Conservation (phyloP, 192 early-diverging fungal species). For the Mortierella claussenii region DNA sequence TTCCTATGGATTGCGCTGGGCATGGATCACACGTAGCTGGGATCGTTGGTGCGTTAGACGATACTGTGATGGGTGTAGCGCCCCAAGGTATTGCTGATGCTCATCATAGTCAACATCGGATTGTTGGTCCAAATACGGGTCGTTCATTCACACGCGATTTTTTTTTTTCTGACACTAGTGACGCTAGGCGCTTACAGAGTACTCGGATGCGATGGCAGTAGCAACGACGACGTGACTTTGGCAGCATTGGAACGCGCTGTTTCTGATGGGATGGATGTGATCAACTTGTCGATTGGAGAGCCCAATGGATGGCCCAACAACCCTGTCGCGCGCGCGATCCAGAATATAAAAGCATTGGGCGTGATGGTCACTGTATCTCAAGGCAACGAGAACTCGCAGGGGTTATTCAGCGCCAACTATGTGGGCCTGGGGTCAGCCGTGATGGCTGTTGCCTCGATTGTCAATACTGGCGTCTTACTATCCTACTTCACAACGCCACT, state of each 20-base stretch:
- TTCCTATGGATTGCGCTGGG: constrained; percentile 72
- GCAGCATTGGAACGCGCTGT: constrained; percentile 78
- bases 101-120: too few species aligned
- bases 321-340: constrained; percentile 65
- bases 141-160: too few species aligned
- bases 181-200: constrained; percentile 83
- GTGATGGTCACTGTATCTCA: constrained; percentile 66
- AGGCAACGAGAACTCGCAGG: constrained; percentile 74
- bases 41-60: constrained; percentile 75
- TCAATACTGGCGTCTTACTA: too few species aligned
- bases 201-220: constrained; percentile 79
- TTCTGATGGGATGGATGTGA: constrained; percentile 78
- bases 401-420: constrained; percentile 37
- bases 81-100: constrained; percentile 67
- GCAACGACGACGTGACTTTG: constrained; percentile 75
- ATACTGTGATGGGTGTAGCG: constrained; percentile 71
- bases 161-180: constrained; percentile 23
- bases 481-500: too few species aligned
- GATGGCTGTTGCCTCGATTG: constrained; percentile 61
- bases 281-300: constrained; percentile 87
- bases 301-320: constrained; percentile 68
- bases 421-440: too few species aligned
- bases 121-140: too few species aligned
- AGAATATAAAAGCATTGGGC: constrained; percentile 56
- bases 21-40: constrained; percentile 76